Percentiles rank a stretch among this genome's conserved stretches.
These are phyloP conservation scores for Blakeslea trispora DNA, from an alignment of 371 early-diverging fungal genomes.

Conservation along the genomic window DNA sequence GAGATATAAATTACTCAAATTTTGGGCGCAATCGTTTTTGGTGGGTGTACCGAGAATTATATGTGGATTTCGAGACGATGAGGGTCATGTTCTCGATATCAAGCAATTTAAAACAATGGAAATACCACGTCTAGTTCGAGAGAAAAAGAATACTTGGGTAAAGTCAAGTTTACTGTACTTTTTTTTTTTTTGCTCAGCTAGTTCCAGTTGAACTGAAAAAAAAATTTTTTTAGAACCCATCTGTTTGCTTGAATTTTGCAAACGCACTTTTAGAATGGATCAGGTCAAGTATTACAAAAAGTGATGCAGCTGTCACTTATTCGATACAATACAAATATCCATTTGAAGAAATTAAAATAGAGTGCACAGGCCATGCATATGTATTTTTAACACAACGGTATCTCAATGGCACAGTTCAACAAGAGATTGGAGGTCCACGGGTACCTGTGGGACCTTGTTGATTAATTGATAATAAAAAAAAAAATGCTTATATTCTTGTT, in stretches of 20 bases:
- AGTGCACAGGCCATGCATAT: constrained; percentile 29
- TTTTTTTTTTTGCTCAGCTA: too few relatives aligned
- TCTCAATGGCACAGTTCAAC: constrained; percentile 35
- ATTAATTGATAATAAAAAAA: too few relatives aligned
- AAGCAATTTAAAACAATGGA: constrained; percentile 73
- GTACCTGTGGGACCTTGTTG: constrained; percentile 8
- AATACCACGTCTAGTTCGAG: constrained; percentile 78
- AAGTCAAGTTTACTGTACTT: background rate
- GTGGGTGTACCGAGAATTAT: constrained; percentile 83
- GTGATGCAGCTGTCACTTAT: constrained; percentile 49
- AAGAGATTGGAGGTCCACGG: constrained; percentile 46
- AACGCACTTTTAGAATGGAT: constrained; percentile 49
- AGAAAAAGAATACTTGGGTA: constrained; percentile 65
- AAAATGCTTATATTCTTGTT: background rate
- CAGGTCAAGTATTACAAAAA: constrained; percentile 25
- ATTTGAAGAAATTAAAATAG: constrained; percentile 38
- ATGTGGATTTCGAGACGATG: constrained; percentile 85
- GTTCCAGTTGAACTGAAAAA: too few relatives aligned
- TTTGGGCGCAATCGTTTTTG: constrained; percentile 93
- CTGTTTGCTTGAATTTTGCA: constrained; percentile 55
- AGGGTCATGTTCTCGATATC: constrained; percentile 58
- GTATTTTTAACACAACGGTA: constrained; percentile 52
- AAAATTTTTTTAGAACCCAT: constrained; percentile 37
- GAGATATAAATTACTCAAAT: constrained; percentile 81
- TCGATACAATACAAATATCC: constrained; percentile 45